Conservation (phyloP, 1,284 basidiomycete genomes). For the Phlebopus sp. region DNA sequence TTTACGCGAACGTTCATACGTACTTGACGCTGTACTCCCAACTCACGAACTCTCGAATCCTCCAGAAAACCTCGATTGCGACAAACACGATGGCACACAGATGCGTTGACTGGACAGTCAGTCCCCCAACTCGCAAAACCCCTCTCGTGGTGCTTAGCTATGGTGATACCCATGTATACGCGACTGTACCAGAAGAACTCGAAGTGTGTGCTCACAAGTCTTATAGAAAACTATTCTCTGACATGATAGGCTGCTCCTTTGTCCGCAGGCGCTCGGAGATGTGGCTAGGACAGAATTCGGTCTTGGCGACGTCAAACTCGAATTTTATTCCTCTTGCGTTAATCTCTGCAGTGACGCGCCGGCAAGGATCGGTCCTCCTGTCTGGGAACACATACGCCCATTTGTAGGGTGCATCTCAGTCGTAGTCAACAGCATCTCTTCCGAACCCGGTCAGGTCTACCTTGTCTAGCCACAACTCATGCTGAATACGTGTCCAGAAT, state of each 20-base stretch:
- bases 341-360: slow-evolving; percentile 18
- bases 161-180: slow-evolving; percentile 20
- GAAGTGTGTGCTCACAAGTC: slow-evolving; percentile 6
- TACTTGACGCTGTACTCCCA: too few relatives aligned
- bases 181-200: slow-evolving; percentile 19
- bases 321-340: slow-evolving; percentile 19
- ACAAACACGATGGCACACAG: slow-evolving; percentile 21
- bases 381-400: slow-evolving; percentile 18
- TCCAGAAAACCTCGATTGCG: neutral
- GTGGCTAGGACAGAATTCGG: slow-evolving; percentile 20
- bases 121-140: slow-evolving; percentile 19
- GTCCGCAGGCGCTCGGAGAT: slow-evolving; percentile 15
- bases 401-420: slow-evolving; percentile 27
- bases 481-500: neutral
- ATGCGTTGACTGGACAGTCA: slow-evolving; percentile 23
- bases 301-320: slow-evolving; percentile 17
- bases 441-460: slow-evolving; percentile 4
- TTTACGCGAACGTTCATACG: too few relatives aligned
- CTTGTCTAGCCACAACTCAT: neutral
- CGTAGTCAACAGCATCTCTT: neutral
- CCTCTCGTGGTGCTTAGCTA: slow-evolving; percentile 20
- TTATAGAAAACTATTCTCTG: too few relatives aligned
- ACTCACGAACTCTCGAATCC: too few relatives aligned
- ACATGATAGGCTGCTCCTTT: neutral
- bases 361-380: slow-evolving; percentile 21